A percentile compares a stretch with the other conserved stretches of the same genome.
These are phyloP conservation scores for Penicillium cosmopolitanum DNA, from an alignment of 495 filamentous ascomycete species.

Conservation along the genomic window DNA sequence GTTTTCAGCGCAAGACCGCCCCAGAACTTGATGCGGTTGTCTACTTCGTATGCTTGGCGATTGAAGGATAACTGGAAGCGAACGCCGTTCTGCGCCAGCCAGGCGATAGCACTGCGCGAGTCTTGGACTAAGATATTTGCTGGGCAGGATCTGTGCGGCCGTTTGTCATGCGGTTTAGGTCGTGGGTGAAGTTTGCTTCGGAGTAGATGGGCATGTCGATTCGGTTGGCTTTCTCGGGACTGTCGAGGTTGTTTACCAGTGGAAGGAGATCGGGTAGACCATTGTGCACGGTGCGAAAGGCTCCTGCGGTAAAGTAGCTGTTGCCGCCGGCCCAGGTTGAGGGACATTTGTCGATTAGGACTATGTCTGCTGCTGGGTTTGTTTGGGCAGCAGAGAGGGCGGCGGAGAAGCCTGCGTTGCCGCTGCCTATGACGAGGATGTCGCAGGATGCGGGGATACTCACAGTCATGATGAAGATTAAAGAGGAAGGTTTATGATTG, in stretches of 20 bases:
- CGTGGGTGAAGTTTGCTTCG: slow-evolving; percentile 44
- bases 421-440: slow-evolving; percentile 59
- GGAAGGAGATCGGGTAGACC: slow-evolving; percentile 51
- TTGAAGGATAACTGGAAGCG: slow-evolving; percentile 63
- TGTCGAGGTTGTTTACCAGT: slow-evolving; percentile 42
- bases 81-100: slow-evolving; percentile 56
- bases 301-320: slow-evolving; percentile 58
- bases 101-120: slow-evolving; percentile 51
- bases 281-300: slow-evolving; percentile 49
- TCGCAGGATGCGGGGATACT: slow-evolving; percentile 35
- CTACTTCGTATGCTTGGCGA: slow-evolving; percentile 60
- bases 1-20: slow-evolving; percentile 61
- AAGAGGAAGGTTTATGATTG: not conserved
- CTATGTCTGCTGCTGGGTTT: slow-evolving; percentile 30
- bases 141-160: slow-evolving; percentile 46
- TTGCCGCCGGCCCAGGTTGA: slow-evolving; percentile 57
- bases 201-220: slow-evolving; percentile 43
- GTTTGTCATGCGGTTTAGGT: slow-evolving; percentile 54
- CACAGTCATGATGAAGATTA: slow-evolving; percentile 7
- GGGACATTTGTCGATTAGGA: slow-evolving; percentile 54
- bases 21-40: slow-evolving; percentile 62
- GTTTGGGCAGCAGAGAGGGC: slow-evolving; percentile 53
- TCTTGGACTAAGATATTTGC: slow-evolving; percentile 49
- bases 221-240: slow-evolving; percentile 1
- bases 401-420: slow-evolving; percentile 63